Evolutionary conservation across 345 rosid genomes (phyloP), one percentile per base, ranked within the genome.

Genomic region (Acer campestre): DNA sequence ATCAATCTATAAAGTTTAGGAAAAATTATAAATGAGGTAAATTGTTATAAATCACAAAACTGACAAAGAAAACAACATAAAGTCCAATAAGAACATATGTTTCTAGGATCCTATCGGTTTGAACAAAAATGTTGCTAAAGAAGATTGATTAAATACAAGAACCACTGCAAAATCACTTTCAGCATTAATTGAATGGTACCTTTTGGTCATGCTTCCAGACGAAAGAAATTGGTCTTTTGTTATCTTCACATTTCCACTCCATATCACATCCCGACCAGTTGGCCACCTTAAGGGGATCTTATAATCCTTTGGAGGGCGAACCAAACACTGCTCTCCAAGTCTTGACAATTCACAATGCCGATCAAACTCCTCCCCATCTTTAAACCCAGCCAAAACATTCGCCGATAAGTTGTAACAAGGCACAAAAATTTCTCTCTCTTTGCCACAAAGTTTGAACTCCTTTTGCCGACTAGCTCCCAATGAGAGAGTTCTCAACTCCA

Each of bases 271-370:
- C 83, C 90, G 87, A 78, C 98, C 98, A 79, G 87, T 84, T 6
- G 99, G 99, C 99, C 99, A 96, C 74, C 92, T 85, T 56, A 94
- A 85, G 42, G 99, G 98, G 77, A 86, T 92, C 87, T 96, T 94
- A 81, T 96, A 96, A 64, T 94, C 98, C 87, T 90, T 92, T 11
- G 99, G 98, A 75, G 99, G 90, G 70, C 93, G 99, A 84, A 91
- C 87, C 73, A 96, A 78, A 87, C 98, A 96, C 77, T 82, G 77
- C 56, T 83, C 86, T 20, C 75, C 77, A 31, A 77, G 85, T 81
- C 82, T 84, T 64, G 90, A 85, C 73, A 86, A 80, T 77, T 91
- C 97, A 69, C 98, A 96, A 79, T 91, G 98, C 78, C 99, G 87
- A 86, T 94, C 99, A 67, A 89, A 90, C 85, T 88, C 98, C 81